Evolutionary conservation across 164 flowering plant species (phyloP).

Genomic region (Pachysandra terminalis): DNA sequence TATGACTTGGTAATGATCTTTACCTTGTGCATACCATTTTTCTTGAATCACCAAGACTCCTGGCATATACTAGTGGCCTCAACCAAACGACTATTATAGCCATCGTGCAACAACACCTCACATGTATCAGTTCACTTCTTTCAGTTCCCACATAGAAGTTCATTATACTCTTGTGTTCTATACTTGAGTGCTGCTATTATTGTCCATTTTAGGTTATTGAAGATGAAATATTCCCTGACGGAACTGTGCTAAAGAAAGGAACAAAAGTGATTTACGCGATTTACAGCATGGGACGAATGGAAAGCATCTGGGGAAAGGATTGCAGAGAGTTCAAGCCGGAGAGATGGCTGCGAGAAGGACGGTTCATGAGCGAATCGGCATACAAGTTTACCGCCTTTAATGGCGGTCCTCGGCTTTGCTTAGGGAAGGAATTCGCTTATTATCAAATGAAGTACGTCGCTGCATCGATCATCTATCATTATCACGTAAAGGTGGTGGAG

Average conservation of each 20-base stretch:
- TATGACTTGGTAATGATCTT: too few species aligned
- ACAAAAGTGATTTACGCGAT: constrained; percentile 86
- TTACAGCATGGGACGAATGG: constrained; percentile 93
- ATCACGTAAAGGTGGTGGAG: constrained; percentile 60
- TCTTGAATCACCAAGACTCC: too few species aligned
- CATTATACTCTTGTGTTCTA: too few species aligned
- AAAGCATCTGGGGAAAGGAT: constrained; percentile 70
- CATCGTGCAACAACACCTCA: too few species aligned
- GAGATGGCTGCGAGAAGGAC: constrained; percentile 85
- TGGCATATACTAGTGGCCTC: too few species aligned
- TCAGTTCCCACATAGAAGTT: too few species aligned
- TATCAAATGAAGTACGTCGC: constrained; percentile 89
- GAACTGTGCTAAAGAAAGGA: constrained; percentile 73
- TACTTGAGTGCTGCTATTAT: too few species aligned
- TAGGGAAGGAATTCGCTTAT: constrained; percentile 91
- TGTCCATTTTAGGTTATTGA: constrained; percentile 49
- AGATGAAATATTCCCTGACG: constrained; percentile 87
- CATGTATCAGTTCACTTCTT: too few species aligned
- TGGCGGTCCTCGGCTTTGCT: constrained; percentile 92
- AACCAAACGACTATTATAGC: too few species aligned
- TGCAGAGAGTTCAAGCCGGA: constrained; percentile 84
- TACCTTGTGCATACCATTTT: too few species aligned
- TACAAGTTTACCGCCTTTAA: constrained; percentile 94
- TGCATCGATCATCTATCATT: constrained; percentile 65
- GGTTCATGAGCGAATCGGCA: constrained; percentile 81